These are phyloP conservation scores for Trichoderma sp. DNA, from an alignment of 2,329 filamentous ascomycete genomes.

Conservation along the genomic window DNA sequence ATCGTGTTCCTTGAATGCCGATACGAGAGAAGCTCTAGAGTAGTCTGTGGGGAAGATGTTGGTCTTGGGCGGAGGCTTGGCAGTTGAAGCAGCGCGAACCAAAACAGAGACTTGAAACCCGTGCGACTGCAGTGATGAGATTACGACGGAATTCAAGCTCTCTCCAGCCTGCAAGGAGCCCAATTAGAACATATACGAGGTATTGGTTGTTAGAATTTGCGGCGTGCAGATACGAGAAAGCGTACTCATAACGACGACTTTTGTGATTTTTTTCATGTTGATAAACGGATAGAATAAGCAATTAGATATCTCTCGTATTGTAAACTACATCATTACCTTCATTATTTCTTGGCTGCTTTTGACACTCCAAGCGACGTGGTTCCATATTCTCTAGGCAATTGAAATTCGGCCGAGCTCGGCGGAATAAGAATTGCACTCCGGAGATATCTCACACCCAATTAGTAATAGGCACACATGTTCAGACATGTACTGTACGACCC, in stretches of 20 bases:
- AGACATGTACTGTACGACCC: neutral
- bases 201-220: neutral
- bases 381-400: neutral
- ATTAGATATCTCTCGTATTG: neutral
- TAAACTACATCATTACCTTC: neutral
- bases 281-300: neutral
- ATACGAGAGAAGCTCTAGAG: neutral
- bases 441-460: neutral
- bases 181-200: neutral
- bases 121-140: neutral
- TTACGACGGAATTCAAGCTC: neutral
- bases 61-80: neutral
- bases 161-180: neutral
- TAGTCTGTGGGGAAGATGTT: neutral
- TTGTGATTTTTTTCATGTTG: neutral
- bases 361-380: neutral
- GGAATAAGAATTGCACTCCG: neutral
- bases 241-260: neutral
- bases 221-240: neutral
- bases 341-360: neutral
- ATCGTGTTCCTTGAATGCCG: neutral
- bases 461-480: neutral
- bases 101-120: neutral
- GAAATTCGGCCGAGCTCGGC: conserved; percentile 17
- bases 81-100: neutral